Percentiles rank a stretch among this genome's conserved stretches.
Evolutionary conservation across 2,329 filamentous ascomycete species (phyloP).

Genomic region (Curvularia lunata): DNA sequence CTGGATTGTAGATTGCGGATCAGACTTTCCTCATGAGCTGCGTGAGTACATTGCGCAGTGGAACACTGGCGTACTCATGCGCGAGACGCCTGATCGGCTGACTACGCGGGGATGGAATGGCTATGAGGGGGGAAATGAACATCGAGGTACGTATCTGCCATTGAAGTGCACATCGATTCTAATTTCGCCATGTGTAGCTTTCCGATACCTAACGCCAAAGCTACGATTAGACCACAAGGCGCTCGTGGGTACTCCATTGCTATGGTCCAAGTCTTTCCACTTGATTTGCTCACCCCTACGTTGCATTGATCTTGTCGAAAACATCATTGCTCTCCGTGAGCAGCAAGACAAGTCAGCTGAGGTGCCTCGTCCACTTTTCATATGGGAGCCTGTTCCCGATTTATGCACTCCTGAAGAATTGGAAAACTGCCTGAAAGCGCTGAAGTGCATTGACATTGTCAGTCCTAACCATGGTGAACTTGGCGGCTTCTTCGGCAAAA

Average conservation of each 20-base stretch:
- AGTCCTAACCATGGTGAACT: conserved; percentile 89
- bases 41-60: conserved; percentile 71
- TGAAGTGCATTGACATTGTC: conserved; percentile 63
- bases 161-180: not conserved
- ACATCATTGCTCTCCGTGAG: conserved; percentile 66
- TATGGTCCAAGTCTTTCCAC: conserved; percentile 80
- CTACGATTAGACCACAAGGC: conserved; percentile 76
- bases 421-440: conserved; percentile 59
- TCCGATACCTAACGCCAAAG: conserved; percentile 89
- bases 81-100: conserved; percentile 68
- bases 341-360: conserved; percentile 31
- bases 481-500: conserved; percentile 76
- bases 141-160: conserved; percentile 57
- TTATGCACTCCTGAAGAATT: conserved; percentile 74
- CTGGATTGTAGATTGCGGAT: conserved; percentile 90
- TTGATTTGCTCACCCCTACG: conserved; percentile 81
- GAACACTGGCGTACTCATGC: conserved; percentile 75
- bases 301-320: conserved; percentile 75
- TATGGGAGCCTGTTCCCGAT: conserved; percentile 97
- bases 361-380: conserved; percentile 67
- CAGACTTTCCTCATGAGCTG: conserved; percentile 78
- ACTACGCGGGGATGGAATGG: conserved; percentile 95
- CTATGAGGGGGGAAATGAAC: conserved; percentile 70
- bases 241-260: conserved; percentile 65
- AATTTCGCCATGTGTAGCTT: conserved; percentile 56